Conservation (phyloP, 1,284 basidiomycete genomes). For the Coriolopsis trogii region DNA sequence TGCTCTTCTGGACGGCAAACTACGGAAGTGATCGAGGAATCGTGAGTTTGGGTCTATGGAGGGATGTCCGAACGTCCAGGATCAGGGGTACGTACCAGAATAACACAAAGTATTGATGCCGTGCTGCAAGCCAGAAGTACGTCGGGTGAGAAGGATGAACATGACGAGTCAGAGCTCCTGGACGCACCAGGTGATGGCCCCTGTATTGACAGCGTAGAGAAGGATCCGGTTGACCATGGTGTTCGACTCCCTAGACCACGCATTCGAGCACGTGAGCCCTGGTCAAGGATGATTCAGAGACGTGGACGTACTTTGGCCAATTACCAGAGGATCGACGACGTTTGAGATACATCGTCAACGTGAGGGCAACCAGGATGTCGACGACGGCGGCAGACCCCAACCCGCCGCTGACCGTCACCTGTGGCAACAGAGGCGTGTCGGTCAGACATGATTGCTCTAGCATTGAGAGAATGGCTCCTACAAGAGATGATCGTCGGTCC, state of each 20-base stretch:
- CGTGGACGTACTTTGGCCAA: conserved; percentile 16
- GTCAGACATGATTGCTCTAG: not conserved
- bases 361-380: conserved; percentile 20
- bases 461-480: not conserved
- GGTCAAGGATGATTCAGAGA: not conserved
- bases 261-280: not conserved
- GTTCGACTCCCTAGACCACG: conserved; percentile 14
- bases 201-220: conserved; percentile 23
- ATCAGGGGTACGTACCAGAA: conserved; percentile 9
- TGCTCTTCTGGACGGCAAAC: conserved; percentile 23
- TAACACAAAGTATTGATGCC: conserved; percentile 19
- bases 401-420: conserved; percentile 22
- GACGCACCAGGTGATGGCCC: conserved; percentile 20
- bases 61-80: not conserved
- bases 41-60: too few relatives aligned
- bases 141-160: too few relatives aligned
- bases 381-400: conserved; percentile 23
- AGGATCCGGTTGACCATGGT: conserved; percentile 20
- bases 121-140: conserved; percentile 12
- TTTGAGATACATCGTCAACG: conserved; percentile 19
- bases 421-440: not conserved
- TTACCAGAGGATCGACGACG: conserved; percentile 6
- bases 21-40: not conserved
- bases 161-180: not conserved
- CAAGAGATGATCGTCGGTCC: conserved; percentile 11